Evolutionary conservation across 2,329 filamentous ascomycete species (phyloP).

Genomic region (Conoideocrella luteorostrata): DNA sequence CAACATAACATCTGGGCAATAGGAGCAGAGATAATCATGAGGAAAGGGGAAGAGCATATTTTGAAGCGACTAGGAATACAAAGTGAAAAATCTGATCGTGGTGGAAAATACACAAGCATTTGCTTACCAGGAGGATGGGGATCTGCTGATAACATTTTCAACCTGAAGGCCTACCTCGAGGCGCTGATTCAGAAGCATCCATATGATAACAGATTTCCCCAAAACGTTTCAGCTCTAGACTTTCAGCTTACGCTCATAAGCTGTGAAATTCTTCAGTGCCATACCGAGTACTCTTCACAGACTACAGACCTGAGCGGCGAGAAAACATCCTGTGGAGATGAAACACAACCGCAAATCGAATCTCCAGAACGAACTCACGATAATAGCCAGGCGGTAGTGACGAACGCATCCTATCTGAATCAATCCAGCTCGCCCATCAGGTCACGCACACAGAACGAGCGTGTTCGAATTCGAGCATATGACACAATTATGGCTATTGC

Average conservation of each 20-base stretch:
- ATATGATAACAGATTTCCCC: constrained; percentile 54
- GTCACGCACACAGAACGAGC: constrained; percentile 23
- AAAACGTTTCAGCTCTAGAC: constrained; percentile 58
- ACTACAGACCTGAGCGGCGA: constrained; percentile 29
- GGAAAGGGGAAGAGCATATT: constrained; percentile 37
- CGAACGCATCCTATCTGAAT: neutral
- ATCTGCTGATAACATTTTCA: constrained; percentile 36
- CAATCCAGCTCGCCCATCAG: neutral
- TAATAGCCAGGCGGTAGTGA: neutral
- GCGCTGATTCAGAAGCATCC: constrained; percentile 71
- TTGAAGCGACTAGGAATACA: constrained; percentile 2
- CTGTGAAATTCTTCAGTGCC: constrained; percentile 71
- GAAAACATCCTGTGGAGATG: constrained; percentile 6
- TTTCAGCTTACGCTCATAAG: constrained; percentile 80
- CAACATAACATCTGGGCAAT: constrained; percentile 70
- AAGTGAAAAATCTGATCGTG: neutral
- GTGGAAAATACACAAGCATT: neutral
- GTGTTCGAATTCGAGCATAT: constrained; percentile 45
- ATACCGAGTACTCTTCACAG: constrained; percentile 49
- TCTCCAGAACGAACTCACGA: neutral
- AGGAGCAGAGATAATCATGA: constrained; percentile 76
- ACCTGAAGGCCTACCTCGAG: constrained; percentile 61
- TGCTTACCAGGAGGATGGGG: constrained; percentile 30
- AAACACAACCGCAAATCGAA: neutral
- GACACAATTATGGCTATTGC: constrained; percentile 56